Conservation (phyloP, 225 moss, liverwort and hornwort species). For the Lunularia cruciata region DNA sequence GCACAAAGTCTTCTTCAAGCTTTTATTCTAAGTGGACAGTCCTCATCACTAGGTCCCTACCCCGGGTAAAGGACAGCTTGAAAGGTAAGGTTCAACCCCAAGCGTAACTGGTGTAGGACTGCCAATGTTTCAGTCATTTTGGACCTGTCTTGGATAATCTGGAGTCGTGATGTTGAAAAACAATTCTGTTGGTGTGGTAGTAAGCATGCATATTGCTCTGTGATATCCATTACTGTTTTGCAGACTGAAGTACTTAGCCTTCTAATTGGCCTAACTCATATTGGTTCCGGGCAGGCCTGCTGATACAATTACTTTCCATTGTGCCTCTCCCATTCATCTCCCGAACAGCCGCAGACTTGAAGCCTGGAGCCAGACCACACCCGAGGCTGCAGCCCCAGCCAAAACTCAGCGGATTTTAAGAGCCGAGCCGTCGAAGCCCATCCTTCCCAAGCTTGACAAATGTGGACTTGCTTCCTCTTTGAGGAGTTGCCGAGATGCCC, state of each 20-base stretch:
- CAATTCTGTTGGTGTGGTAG: background rate
- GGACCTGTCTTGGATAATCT: background rate
- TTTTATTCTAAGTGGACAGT: constrained; percentile 74
- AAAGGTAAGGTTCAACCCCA: constrained; percentile 30
- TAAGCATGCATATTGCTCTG: background rate
- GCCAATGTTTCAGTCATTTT: background rate
- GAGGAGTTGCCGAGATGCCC: constrained; percentile 63
- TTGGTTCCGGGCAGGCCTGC: constrained; percentile 54
- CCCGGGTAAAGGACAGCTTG: constrained; percentile 23
- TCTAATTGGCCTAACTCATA: constrained; percentile 44
- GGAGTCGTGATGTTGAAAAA: no score
- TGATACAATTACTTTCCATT: constrained; percentile 63
- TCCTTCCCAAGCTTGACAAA: constrained; percentile 61
- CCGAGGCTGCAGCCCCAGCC: constrained; percentile 56
- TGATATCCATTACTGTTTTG: constrained; percentile 23
- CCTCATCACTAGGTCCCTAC: constrained; percentile 46
- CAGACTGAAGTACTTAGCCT: constrained; percentile 33
- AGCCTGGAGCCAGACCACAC: constrained; percentile 69
- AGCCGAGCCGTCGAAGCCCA: constrained; percentile 65
- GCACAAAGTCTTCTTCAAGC: constrained; percentile 88
- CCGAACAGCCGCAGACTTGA: constrained; percentile 71
- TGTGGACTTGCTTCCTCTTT: constrained; percentile 69
- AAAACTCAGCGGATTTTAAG: constrained; percentile 52
- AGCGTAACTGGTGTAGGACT: background rate
- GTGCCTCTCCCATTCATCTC: constrained; percentile 62